Evolutionary conservation across 2,329 filamentous ascomycete genomes (phyloP).

Genomic region (Phoma sp.): DNA sequence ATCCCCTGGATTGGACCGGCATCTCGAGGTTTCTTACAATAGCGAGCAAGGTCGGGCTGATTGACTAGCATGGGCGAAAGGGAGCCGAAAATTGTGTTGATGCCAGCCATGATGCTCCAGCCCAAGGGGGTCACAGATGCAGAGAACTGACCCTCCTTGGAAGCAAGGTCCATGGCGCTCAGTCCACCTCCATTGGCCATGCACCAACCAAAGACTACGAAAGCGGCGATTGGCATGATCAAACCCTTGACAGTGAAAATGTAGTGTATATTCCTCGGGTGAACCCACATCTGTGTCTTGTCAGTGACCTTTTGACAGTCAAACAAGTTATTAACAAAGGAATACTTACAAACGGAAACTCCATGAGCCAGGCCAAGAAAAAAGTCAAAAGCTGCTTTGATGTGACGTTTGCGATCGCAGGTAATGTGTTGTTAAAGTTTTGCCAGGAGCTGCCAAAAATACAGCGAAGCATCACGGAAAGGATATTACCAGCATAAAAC

Average conservation of each 20-base stretch:
- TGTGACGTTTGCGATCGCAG: slow-evolving; percentile 40
- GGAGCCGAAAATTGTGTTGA: slow-evolving; percentile 53
- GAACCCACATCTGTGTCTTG: slow-evolving; percentile 33
- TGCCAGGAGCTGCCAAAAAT: slow-evolving; percentile 51
- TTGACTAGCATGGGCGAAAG: slow-evolving; percentile 52
- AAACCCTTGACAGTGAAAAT: slow-evolving; percentile 39
- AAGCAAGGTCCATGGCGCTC: slow-evolving; percentile 22
- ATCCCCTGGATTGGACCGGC: slow-evolving; percentile 42
- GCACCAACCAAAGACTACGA: slow-evolving; percentile 48
- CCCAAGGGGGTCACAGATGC: slow-evolving; percentile 26
- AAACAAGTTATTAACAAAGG: no score
- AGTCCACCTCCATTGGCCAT: slow-evolving; percentile 46
- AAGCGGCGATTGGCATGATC: slow-evolving; percentile 44
- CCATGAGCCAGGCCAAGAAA: slow-evolving; percentile 40
- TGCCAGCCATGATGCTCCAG: slow-evolving; percentile 52
- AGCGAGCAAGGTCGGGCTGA: slow-evolving; percentile 54
- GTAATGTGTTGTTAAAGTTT: slow-evolving; percentile 38
- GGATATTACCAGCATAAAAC: slow-evolving; percentile 38
- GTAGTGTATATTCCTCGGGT: slow-evolving; percentile 40
- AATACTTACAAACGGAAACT: slow-evolving; percentile 37
- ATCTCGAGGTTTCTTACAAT: slow-evolving; percentile 44
- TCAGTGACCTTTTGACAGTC: no score
- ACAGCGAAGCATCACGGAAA: slow-evolving; percentile 49
- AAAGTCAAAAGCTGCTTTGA: slow-evolving; percentile 45
- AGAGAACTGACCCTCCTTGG: slow-evolving; percentile 15